These are phyloP conservation scores for Termitomyces sp. DNA, from an alignment of 768 basidiomycete species.

Conservation along the genomic window DNA sequence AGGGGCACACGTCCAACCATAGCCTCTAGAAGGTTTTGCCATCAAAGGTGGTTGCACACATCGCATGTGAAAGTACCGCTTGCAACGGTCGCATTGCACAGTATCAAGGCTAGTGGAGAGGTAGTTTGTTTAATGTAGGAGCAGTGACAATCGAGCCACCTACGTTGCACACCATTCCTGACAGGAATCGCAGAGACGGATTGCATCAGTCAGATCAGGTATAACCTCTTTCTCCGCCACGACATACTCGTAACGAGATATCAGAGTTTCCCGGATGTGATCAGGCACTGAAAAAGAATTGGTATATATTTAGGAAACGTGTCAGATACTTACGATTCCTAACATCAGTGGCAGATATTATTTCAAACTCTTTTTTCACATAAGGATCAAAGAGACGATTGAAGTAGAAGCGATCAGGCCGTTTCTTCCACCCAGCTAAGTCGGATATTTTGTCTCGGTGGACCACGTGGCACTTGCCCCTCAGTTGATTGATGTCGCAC, in stretches of 20 bases:
- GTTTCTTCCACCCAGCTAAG: constrained; percentile 89
- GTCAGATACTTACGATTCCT: constrained; percentile 69
- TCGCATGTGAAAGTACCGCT: constrained; percentile 90
- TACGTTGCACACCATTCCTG: constrained; percentile 87
- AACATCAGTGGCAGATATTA: constrained; percentile 82
- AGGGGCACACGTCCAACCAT: constrained; percentile 96
- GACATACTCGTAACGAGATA: constrained; percentile 88
- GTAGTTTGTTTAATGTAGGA: constrained; percentile 12
- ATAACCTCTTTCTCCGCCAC: constrained; percentile 93
- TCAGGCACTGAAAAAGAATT: constrained; percentile 64
- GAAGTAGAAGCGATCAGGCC: constrained; percentile 95
- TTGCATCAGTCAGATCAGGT: constrained; percentile 80
- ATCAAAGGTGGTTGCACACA: constrained; percentile 90
- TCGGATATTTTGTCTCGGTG: constrained; percentile 96
- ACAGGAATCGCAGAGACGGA: constrained; percentile 86
- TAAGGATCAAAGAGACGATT: constrained; percentile 94
- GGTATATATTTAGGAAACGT: constrained; percentile 15
- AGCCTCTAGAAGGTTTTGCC: constrained; percentile 92
- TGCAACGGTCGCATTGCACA: constrained; percentile 89
- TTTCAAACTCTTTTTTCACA: constrained; percentile 97
- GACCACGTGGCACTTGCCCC: constrained; percentile 89
- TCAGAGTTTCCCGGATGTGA: constrained; percentile 73
- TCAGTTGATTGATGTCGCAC: constrained; percentile 90
- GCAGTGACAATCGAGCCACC: constrained; percentile 25
- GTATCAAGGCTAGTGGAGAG: constrained; percentile 62